Percentiles rank a stretch among this genome's conserved stretches.
phyloP scores from a whole-genome alignment of 2,329 filamentous ascomycete genomes.

The Nigrograna mackinnonii region DNA sequence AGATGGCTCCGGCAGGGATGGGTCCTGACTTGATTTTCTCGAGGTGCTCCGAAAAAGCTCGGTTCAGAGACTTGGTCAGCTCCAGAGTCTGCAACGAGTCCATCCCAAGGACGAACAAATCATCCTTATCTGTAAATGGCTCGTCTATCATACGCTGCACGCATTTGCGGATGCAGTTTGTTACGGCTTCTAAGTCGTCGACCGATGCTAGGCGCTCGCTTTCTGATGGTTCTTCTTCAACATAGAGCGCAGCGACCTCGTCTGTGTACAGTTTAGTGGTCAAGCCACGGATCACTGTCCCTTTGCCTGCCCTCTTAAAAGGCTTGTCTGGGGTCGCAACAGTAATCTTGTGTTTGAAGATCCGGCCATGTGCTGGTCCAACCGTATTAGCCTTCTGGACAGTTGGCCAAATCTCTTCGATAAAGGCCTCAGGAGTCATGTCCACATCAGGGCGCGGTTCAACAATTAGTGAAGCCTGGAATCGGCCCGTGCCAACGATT shows the following conservation, averaged over 20 bases:
- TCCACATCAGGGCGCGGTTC: conserved; percentile 8
- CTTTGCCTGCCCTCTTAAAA: conserved; percentile 12
- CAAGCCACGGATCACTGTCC: conserved; percentile 9
- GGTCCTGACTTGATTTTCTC: not conserved
- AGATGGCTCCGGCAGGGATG: not conserved
- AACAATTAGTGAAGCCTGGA: conserved; percentile 12
- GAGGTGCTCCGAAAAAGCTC: not conserved
- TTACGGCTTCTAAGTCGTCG: not conserved
- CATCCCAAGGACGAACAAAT: not conserved
- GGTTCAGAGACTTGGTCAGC: not conserved
- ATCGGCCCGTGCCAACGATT: conserved; percentile 11
- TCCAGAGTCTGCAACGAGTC: not conserved
- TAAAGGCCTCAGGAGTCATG: conserved; percentile 3
- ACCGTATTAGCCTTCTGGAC: conserved; percentile 7
- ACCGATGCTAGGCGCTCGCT: not conserved
- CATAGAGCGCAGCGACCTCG: conserved; percentile 9
- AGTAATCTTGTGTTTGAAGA: conserved; percentile 2
- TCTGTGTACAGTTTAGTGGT: conserved; percentile 9
- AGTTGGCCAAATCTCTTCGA: conserved; percentile 12
- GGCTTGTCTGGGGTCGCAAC: conserved; percentile 3
- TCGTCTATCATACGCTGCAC: not conserved
- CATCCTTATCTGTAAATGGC: not conserved
- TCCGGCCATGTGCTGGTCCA: conserved; percentile 11
- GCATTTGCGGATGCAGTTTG: not conserved
- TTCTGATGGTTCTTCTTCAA: not conserved